phyloP scores from a whole-genome alignment of 305 asterid genomes.

The Solanum hybrid region DNA sequence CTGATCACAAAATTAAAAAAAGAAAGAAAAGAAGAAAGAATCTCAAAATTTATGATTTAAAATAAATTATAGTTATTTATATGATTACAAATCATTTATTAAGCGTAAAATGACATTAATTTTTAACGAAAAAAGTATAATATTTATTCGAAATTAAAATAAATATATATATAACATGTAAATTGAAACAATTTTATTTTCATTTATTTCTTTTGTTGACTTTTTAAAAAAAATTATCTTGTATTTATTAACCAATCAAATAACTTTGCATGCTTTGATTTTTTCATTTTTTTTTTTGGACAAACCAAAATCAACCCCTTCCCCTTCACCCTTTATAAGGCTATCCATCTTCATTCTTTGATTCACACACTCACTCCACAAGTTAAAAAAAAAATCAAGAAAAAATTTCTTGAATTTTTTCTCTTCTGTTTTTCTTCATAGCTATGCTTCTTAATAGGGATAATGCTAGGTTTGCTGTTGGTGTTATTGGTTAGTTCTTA shows the following conservation, averaged over 20 bases:
- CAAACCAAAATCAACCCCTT: conserved; percentile 24
- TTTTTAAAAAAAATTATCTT: not conserved
- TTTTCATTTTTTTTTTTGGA: not conserved
- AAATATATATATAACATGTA: not conserved
- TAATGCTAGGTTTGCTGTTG: conserved; percentile 40
- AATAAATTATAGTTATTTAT: not conserved
- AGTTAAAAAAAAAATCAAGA: not conserved
- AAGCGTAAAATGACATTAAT: not conserved
- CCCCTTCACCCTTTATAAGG: not conserved
- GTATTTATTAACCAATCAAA: conserved; percentile 8
- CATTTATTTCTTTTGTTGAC: conserved; percentile 19
- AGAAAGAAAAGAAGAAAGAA: not conserved
- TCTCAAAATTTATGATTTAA: not conserved
- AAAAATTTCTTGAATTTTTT: not conserved
- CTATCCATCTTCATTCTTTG: conserved; percentile 1
- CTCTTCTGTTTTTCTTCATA: not conserved
- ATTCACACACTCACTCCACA: not conserved
- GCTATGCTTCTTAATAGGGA: conserved; percentile 38
- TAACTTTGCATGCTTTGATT: not conserved
- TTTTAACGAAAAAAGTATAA: not conserved
- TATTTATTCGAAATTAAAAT: not conserved
- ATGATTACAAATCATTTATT: not conserved
- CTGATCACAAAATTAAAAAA: not conserved
- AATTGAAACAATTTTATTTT: not conserved
- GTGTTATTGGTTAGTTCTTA: conserved; percentile 47